Evolutionary conservation across 169 alveolate species (phyloP), one percentile per base, ranked within the genome.

Genomic region (Plasmodium cynomolgi): DNA sequence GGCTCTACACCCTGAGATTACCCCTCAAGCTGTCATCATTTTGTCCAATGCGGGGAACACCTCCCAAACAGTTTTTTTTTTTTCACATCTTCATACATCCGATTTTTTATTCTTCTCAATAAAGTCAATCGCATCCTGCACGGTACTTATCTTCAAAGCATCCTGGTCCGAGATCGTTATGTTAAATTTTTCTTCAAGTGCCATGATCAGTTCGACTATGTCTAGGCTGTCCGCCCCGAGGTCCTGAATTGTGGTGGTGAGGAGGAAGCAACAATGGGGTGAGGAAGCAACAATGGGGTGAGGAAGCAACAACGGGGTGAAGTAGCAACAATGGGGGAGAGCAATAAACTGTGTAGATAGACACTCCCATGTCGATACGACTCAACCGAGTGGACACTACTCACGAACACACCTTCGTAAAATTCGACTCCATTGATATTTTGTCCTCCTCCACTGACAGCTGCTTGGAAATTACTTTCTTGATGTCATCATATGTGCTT

Each of bases 181-280:
- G 41, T 90, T 97, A 41, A 97, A 97, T 58, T 96, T 96, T 88
- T 97, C 98, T 82, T 97, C 98, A 1, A 97, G 80, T 26, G 97
- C 97, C 92, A 97, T 97, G 73, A 97, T 95, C 81, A 97, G 44
- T 92, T 97, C 98, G 6, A 97, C 97, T 37, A 92, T 81, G 94
- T 97, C 98, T 81, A 97, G 92, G 81, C 96, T 96, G 91, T 97
- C 98, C 8, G 98, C 98, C 33, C 97, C 98, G 33, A 97, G 92
- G 81, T 97, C 98, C 98, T 97, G 85, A 75, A 73, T 41, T 39
- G 6, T 2, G 23, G 73, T 20, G 74, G 84, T 20, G 62, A 8
- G 20, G 17, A 71, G 17, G 13, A 0, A 23, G 37, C n/a, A 0
- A 39, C 8, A 15, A 1, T 6, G 20, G 68, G 31, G 68, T 68